Base-by-base conservation (phyloP, 2,329 filamentous ascomycete species). In the Falciphora oryzae region DNA sequence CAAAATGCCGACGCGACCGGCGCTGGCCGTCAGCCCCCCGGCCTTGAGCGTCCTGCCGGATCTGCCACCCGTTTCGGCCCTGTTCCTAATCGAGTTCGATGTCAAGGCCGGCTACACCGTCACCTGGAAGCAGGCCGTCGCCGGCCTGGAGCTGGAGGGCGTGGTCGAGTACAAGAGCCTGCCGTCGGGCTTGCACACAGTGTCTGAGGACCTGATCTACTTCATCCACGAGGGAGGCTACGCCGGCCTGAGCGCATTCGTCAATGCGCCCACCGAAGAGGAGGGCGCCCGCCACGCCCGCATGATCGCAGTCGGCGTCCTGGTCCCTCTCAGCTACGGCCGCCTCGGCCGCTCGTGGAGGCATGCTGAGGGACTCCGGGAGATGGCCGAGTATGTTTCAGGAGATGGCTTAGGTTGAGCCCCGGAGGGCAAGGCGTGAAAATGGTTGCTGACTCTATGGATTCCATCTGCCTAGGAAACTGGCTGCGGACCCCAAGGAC, bases 161-260 rank as follows among this genome's bases (percentile, higher is more conserved):
- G 87, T 90, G 29, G 92, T 97, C 72, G 95, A 99, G 78, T 99
- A 93, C 84, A 98, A 97, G 78, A 96, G 92, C 67, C 83, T 99
- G 60, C 95, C 95, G 2, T 98, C 94, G 0, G 95, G 95, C 29
- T 78, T 97, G 62, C 95, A 99, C 77, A 90, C 92, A 65, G 92
- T 98, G 27, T 82, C 89, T 38, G 87, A 93, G 69, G 95, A 99
- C 76, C 81, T 98, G 63, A 91, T 93, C 72, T 99, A 98, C 80
- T 99, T 98, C 75, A 88, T 96, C 58, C 93, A 98, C 73, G 89
- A 86, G 66, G 80, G 85, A 61, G 82, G 86, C 59, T 89, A 93
- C 78, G 93, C 93, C 6, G 95, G 95, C 32, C 83, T 98, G 70
- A 97, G 93, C 78, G 93, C 93, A 32, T 99, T 97, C 74, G 82